Percentiles rank a stretch among this genome's conserved stretches.
These are phyloP conservation scores for Tolypocladium inflatum DNA, from an alignment of 2,329 filamentous ascomycete genomes.

Conservation along the genomic window DNA sequence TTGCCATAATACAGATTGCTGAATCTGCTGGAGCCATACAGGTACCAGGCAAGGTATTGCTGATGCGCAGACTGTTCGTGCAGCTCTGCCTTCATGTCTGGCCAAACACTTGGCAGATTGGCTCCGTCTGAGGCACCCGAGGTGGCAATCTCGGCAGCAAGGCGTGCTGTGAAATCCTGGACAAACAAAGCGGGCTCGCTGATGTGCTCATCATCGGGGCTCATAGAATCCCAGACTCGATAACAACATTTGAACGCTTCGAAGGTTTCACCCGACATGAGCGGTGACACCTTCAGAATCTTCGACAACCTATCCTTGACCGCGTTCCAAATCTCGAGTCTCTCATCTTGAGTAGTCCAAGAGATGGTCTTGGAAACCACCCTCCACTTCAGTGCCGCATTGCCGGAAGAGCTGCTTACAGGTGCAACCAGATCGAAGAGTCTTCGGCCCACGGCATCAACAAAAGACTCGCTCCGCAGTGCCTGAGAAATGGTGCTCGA, in stretches of 20 bases:
- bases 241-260: constrained; percentile 31
- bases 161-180: constrained; percentile 20
- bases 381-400: constrained; percentile 30
- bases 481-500: constrained; percentile 32
- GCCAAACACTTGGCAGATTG: constrained; percentile 8
- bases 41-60: constrained; percentile 25
- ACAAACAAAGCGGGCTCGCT: constrained; percentile 20
- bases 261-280: constrained; percentile 25
- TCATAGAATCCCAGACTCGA: constrained; percentile 26
- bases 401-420: constrained; percentile 16
- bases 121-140: constrained; percentile 12
- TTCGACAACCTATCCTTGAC: constrained; percentile 22
- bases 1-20: constrained; percentile 16
- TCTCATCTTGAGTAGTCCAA: constrained; percentile 22
- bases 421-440: constrained; percentile 25
- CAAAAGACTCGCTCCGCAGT: constrained; percentile 29
- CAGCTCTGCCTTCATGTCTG: constrained; percentile 12
- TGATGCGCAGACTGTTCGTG: constrained; percentile 14
- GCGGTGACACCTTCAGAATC: constrained; percentile 19
- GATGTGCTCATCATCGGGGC: constrained; percentile 21
- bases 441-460: constrained; percentile 29
- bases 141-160: constrained; percentile 20
- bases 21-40: constrained; percentile 22
- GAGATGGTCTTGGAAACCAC: constrained; percentile 24
- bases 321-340: constrained; percentile 20